Evolutionary conservation across 148 eudicot species (phyloP).

Genomic region (Oxyria digyna): DNA sequence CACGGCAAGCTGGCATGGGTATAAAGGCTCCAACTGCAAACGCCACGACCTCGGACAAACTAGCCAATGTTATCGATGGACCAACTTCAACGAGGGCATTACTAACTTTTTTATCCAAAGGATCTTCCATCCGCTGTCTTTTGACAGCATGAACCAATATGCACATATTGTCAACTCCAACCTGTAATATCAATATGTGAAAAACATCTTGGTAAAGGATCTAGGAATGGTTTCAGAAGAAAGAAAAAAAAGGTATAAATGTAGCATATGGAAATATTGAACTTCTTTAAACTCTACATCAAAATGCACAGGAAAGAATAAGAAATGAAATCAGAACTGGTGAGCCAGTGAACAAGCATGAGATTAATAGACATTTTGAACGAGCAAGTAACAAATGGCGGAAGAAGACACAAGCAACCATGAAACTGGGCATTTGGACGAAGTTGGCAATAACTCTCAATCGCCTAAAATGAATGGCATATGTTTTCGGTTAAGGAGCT

Average conservation of each 20-base stretch:
- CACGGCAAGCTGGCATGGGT: constrained; percentile 68
- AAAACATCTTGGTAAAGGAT: neutral
- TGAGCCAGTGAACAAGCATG: neutral
- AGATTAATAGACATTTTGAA: neutral
- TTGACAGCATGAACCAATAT: constrained; percentile 59
- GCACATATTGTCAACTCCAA: constrained; percentile 71
- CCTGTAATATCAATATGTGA: constrained; percentile 18
- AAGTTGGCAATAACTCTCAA: neutral
- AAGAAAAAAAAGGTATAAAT: neutral
- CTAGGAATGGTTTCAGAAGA: neutral
- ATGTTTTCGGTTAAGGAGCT: neutral
- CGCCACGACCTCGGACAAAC: constrained; percentile 54
- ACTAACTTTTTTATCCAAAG: constrained; percentile 44
- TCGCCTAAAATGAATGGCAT: neutral
- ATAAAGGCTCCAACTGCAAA: constrained; percentile 60
- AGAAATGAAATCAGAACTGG: neutral
- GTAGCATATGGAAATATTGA: neutral
- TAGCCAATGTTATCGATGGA: constrained; percentile 62
- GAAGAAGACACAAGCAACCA: neutral
- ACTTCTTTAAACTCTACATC: neutral
- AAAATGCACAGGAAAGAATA: neutral
- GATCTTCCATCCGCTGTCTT: constrained; percentile 32
- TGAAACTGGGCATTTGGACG: neutral
- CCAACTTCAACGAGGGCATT: constrained; percentile 56
- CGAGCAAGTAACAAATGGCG: neutral